These are phyloP conservation scores for Termitomyces sp. DNA, from an alignment of 768 basidiomycete species.

Conservation along the genomic window DNA sequence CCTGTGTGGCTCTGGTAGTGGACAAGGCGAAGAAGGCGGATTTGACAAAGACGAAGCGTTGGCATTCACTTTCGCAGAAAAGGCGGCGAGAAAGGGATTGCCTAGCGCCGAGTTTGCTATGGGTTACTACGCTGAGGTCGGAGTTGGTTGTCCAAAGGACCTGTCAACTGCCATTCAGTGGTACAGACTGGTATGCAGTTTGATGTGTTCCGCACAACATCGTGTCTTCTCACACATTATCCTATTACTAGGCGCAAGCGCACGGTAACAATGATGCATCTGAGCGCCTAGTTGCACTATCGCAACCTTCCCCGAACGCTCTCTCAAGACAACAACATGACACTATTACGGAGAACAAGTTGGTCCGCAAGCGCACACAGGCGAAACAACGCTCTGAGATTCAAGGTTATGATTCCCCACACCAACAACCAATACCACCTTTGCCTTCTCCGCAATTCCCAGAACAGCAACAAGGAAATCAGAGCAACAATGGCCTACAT, in stretches of 20 bases:
- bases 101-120: constrained; percentile 90
- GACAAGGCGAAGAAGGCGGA: constrained; percentile 29
- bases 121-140: constrained; percentile 94
- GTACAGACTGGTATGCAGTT: constrained; percentile 53
- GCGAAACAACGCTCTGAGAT: constrained; percentile 57
- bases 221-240: background rate
- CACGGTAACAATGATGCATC: constrained; percentile 81
- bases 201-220: background rate
- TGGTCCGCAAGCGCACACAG: constrained; percentile 78
- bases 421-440: background rate
- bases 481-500: constrained; percentile 2
- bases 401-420: constrained; percentile 6
- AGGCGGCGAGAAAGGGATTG: constrained; percentile 72
- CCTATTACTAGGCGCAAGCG: constrained; percentile 52
- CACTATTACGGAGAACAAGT: constrained; percentile 67
- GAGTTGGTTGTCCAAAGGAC: constrained; percentile 72
- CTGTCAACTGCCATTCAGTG: constrained; percentile 66
- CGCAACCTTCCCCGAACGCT: constrained; percentile 53
- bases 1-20: constrained; percentile 68
- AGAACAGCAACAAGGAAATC: constrained; percentile 10
- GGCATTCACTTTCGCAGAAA: constrained; percentile 87
- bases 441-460: constrained; percentile 13
- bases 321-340: constrained; percentile 83
- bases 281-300: constrained; percentile 68
- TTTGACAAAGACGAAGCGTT: constrained; percentile 88